A percentile compares a stretch with the other conserved stretches of the same genome.
Evolutionary conservation across 345 rosid species (phyloP).

Genomic region (Psidium friedrichsthalianum): DNA sequence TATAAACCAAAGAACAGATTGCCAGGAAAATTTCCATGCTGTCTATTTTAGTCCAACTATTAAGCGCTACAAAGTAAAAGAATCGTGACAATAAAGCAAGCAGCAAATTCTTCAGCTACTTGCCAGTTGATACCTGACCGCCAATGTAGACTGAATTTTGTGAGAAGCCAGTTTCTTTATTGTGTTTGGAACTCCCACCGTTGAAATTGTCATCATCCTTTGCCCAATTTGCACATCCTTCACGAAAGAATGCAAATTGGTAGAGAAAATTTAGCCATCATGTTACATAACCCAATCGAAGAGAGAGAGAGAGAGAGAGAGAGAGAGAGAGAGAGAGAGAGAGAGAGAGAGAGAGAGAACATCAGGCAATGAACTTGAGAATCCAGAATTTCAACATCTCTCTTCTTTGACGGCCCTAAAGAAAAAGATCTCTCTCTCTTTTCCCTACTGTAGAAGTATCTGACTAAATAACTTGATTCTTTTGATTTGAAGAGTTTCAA

Average conservation of each 20-base stretch:
- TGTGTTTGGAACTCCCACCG: slow-evolving; percentile 97
- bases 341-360: background rate
- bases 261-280: background rate
- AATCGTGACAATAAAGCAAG: background rate
- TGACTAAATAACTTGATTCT: background rate
- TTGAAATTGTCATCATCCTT: slow-evolving; percentile 94
- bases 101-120: background rate
- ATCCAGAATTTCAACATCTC: background rate
- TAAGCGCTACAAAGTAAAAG: background rate
- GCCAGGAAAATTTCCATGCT: background rate
- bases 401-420: background rate
- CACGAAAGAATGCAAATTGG: background rate
- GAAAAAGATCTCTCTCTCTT: background rate
- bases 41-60: background rate
- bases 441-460: background rate
- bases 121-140: slow-evolving; percentile 47
- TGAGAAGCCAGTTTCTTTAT: slow-evolving; percentile 79
- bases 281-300: background rate
- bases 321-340: too few species aligned
- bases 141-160: slow-evolving; percentile 95
- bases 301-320: background rate
- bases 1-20: background rate
- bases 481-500: background rate
- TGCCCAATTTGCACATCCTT: slow-evolving; percentile 96
- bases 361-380: background rate